Percentiles rank a stretch among this genome's conserved stretches.
These are phyloP conservation scores for Roridomyces roridus DNA, from an alignment of 768 basidiomycete species.

Conservation along the genomic window DNA sequence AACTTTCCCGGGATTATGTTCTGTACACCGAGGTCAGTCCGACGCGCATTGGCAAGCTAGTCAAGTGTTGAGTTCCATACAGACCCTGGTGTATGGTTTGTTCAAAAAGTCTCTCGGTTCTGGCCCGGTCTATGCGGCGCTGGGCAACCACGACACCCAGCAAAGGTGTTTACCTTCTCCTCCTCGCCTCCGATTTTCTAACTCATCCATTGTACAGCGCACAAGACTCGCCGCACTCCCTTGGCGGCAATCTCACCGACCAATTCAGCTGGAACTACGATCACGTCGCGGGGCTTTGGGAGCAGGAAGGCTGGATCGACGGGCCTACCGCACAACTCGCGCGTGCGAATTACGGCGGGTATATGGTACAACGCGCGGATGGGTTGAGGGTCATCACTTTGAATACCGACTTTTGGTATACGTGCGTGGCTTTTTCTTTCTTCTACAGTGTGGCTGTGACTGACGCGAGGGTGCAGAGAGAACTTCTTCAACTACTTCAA, in stretches of 20 bases:
- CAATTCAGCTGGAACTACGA: conserved; percentile 83
- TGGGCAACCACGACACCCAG: conserved; percentile 81
- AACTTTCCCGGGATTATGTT: conserved; percentile 61
- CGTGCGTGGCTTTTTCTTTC: conserved; percentile 44
- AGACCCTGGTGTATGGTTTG: conserved; percentile 71
- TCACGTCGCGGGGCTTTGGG: conserved; percentile 75
- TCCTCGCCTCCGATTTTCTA: neutral
- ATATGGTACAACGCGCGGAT: conserved; percentile 69
- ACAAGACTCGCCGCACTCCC: conserved; percentile 63
- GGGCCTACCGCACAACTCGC: conserved; percentile 61
- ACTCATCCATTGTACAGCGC: conserved; percentile 41
- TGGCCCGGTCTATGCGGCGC: conserved; percentile 73
- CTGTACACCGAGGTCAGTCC: conserved; percentile 64
- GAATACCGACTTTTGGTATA: conserved; percentile 69
- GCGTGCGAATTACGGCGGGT: conserved; percentile 72
- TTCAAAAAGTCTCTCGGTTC: conserved; percentile 67
- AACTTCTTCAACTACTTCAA: conserved; percentile 84
- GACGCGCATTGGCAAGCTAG: conserved; percentile 2
- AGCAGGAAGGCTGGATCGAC: conserved; percentile 72
- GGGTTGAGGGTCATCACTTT: conserved; percentile 75
- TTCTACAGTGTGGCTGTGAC: no score
- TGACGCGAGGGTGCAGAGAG: conserved; percentile 41
- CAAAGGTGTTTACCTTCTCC: conserved; percentile 37
- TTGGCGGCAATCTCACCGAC: conserved; percentile 56
- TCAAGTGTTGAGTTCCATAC: neutral